phyloP scores from a whole-genome alignment of 163 green algal genomes.

The Chloromonas sp. region DNA sequence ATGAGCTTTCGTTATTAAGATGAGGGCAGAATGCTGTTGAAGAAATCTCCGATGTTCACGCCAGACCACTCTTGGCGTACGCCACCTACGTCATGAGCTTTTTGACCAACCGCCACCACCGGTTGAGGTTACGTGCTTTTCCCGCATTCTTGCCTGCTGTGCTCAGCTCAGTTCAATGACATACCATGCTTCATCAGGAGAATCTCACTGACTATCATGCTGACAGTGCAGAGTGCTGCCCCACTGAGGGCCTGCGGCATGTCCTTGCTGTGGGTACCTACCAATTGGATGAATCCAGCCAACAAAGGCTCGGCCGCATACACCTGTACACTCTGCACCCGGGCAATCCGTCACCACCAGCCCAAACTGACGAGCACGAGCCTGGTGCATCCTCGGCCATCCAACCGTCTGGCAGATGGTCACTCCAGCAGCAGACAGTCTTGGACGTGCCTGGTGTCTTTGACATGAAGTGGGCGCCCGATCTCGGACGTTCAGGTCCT shows the following conservation, averaged over 20 bases:
- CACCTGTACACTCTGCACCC: constrained; percentile 35
- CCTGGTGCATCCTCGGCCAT: too few relatives aligned
- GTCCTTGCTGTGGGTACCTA: constrained; percentile 71
- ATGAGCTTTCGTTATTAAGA: neutral
- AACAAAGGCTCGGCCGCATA: constrained; percentile 39
- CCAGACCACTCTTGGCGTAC: too few relatives aligned
- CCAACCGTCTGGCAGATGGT: neutral
- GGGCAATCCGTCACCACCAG: neutral
- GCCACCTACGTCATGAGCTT: too few relatives aligned
- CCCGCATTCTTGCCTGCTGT: too few relatives aligned
- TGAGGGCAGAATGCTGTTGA: neutral
- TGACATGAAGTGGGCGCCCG: constrained; percentile 62
- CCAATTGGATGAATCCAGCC: constrained; percentile 56
- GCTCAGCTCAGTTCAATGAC: neutral
- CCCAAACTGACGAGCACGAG: neutral
- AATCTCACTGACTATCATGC: constrained; percentile 24
- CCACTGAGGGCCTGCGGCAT: constrained; percentile 2
- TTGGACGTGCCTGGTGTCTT: constrained; percentile 67
- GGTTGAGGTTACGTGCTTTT: too few relatives aligned
- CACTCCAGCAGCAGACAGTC: constrained; percentile 12
- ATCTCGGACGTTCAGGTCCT: neutral
- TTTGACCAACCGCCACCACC: too few relatives aligned
- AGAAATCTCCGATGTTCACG: neutral
- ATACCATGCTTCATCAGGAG: neutral
- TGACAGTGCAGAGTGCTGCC: constrained; percentile 71